Base-by-base conservation (phyloP, 331 rosid species). In the Phaseolus coccineus region DNA sequence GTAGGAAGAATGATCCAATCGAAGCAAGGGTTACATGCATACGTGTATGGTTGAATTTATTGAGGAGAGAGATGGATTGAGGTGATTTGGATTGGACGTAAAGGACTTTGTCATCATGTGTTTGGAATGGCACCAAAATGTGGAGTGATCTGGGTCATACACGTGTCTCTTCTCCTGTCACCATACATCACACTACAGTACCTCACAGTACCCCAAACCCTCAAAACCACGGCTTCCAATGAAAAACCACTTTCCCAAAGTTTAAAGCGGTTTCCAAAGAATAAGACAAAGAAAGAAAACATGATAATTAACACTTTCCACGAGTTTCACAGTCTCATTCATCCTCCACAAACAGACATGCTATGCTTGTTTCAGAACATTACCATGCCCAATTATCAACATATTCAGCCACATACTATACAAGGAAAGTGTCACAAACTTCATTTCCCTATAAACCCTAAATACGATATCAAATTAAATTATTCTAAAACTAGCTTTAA, bases 41-140 rank as follows among this genome's bases (percentile, higher is more conserved):
- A 42, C 13, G 47, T 42, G 47, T 42, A 44, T 44, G 13, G 12
- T 46, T 42, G 47, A 13, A 46, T 11, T 46, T 46, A 37, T 33
- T n/a, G 40, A 69, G 47, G 71, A 62, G 66, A 87, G 68, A 37
- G 28, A 77, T 74, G 78, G 73, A 50, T 79, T 79, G 46, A 14
- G 57, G 40, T 27, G 72, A 71, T 78, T 44, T 81, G 6, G 93
- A 91, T 82, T 57, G 76, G 92, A 87, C 91, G 77, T 85, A 93
- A 91, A 91, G 90, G 61, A 61, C 4, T 75, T 90, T 91, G 93
- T 91, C 91, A 40, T 69, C 16, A 75, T 77, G 76, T 77, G 77
- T 88, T 90, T 91, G 95, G 89, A 87, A 78, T 72, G 78, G 80
- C 82, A 85, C 84, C 84, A 25, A 9, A 47, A 27, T 73, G 8